These are phyloP conservation scores for Patellaria atrata DNA, from an alignment of 495 filamentous ascomycete genomes.

Conservation along the genomic window DNA sequence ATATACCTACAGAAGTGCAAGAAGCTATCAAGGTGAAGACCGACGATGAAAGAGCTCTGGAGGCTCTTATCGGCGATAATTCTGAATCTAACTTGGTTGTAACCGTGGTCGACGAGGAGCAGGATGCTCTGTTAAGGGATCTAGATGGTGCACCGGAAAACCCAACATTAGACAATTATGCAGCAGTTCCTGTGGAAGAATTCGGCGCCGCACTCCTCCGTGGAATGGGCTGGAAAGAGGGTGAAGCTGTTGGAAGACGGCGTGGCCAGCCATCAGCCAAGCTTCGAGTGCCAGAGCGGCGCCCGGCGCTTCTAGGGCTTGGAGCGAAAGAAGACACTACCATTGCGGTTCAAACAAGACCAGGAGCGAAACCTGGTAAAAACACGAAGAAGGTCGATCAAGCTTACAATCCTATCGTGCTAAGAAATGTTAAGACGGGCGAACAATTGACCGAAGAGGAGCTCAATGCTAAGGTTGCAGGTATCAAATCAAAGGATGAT, in stretches of 20 bases:
- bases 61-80: slow-evolving; percentile 55
- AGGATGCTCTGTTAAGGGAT: slow-evolving; percentile 52
- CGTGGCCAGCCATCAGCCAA: slow-evolving; percentile 32
- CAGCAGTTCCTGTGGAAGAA: slow-evolving; percentile 76
- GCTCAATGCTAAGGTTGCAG: slow-evolving; percentile 32
- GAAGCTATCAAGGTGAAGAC: slow-evolving; percentile 1
- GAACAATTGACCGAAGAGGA: slow-evolving; percentile 52
- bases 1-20: not conserved
- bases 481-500: too few relatives aligned
- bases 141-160: slow-evolving; percentile 58
- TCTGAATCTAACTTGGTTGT: slow-evolving; percentile 46
- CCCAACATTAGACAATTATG: slow-evolving; percentile 72
- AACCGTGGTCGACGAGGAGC: slow-evolving; percentile 42
- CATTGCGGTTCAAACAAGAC: slow-evolving; percentile 59
- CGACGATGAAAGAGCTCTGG: slow-evolving; percentile 41
- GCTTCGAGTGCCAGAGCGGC: slow-evolving; percentile 39
- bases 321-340: slow-evolving; percentile 62
- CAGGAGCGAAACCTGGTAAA: slow-evolving; percentile 53
- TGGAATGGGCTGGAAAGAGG: slow-evolving; percentile 91
- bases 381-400: slow-evolving; percentile 40
- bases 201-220: slow-evolving; percentile 80
- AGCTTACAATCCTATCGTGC: slow-evolving; percentile 50
- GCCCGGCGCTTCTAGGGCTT: slow-evolving; percentile 72
- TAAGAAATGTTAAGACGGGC: slow-evolving; percentile 52
- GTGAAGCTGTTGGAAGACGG: slow-evolving; percentile 50